These are phyloP conservation scores for Camelina neglecta DNA, from an alignment of 345 rosid genomes.

Conservation along the genomic window DNA sequence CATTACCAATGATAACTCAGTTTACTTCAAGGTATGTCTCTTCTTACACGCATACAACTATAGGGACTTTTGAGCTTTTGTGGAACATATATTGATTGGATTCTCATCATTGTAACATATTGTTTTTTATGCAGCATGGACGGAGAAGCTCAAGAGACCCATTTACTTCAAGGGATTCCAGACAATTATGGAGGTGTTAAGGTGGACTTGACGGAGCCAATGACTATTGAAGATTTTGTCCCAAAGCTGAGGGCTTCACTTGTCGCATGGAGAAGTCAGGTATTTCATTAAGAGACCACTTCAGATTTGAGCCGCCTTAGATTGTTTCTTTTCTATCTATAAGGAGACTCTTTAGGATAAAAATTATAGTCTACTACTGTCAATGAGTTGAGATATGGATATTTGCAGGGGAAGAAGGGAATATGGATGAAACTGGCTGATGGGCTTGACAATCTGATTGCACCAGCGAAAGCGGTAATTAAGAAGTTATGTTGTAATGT, in stretches of 20 bases:
- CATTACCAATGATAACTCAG: background rate
- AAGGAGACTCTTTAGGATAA: background rate
- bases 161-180: slow-evolving; percentile 5
- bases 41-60: background rate
- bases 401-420: slow-evolving; percentile 61
- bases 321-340: too few relatives aligned
- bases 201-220: background rate
- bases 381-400: background rate
- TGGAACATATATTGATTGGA: background rate
- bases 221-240: background rate
- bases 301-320: background rate
- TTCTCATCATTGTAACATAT: background rate
- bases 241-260: background rate
- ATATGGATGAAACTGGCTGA: slow-evolving; percentile 72
- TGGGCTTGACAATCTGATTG: slow-evolving; percentile 51
- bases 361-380: background rate
- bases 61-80: background rate
- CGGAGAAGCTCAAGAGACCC: background rate
- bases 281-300: background rate
- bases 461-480: slow-evolving; percentile 33
- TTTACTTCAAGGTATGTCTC: slow-evolving; percentile 1
- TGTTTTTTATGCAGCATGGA: background rate
- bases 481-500: background rate
- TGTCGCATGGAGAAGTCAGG: background rate
- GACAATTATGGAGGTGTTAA: slow-evolving; percentile 8